These are phyloP conservation scores for Gonapodya prolifera DNA, from an alignment of 192 early-diverging fungal species.

Conservation along the genomic window DNA sequence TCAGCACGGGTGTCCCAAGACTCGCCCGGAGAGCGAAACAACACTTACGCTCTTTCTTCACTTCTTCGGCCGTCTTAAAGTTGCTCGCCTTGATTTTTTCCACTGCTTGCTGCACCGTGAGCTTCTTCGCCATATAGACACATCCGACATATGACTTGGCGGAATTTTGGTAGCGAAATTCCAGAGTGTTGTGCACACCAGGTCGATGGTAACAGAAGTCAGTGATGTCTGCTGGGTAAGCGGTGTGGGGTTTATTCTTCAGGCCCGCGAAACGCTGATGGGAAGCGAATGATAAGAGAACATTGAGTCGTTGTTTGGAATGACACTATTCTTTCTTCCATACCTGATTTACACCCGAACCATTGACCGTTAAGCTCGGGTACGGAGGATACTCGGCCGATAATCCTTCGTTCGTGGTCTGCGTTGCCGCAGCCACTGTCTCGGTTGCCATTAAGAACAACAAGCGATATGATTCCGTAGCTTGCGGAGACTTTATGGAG, in stretches of 20 bases:
- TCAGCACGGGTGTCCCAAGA: not conserved
- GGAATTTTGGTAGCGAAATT: conserved; percentile 39
- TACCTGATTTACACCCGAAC: not conserved
- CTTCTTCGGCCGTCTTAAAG: conserved; percentile 28
- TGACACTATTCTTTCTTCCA: not conserved
- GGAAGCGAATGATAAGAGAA: not conserved
- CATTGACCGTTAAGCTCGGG: not conserved
- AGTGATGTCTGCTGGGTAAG: conserved; percentile 41
- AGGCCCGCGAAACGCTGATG: conserved; percentile 17
- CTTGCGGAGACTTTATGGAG: not conserved
- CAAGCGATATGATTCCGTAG: not conserved
- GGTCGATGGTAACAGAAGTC: conserved; percentile 13
- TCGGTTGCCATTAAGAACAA: not conserved
- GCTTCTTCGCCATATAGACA: conserved; percentile 25
- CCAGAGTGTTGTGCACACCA: conserved; percentile 24
- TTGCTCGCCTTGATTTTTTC: conserved; percentile 22
- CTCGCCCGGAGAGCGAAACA: conserved; percentile 14
- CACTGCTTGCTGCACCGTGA: conserved; percentile 24
- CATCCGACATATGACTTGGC: conserved; percentile 27
- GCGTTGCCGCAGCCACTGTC: not conserved
- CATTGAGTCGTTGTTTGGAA: not conserved
- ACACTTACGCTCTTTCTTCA: conserved; percentile 27
- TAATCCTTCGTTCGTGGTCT: not conserved
- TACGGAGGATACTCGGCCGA: not conserved
- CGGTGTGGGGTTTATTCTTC: conserved; percentile 43